Base-by-base conservation (phyloP, 306 rosid species). In the Spatholobus suberectus region DNA sequence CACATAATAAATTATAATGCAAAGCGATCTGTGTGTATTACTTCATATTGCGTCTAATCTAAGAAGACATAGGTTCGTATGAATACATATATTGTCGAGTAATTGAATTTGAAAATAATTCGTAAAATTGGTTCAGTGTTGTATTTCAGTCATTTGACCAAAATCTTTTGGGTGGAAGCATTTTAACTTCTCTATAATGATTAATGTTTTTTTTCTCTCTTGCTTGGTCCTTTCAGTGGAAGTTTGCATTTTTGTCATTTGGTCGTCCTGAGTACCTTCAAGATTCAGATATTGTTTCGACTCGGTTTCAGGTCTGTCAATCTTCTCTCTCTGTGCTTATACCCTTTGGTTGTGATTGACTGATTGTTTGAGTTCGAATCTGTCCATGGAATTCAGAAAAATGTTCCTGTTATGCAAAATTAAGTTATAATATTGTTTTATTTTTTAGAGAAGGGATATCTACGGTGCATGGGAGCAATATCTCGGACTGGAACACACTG, bases 401-500 rank as follows among this genome's bases (percentile, higher is more conserved):
- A 38, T n/a, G 0, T 23, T 44, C n/a, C 10, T 65, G 57, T 23
- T 24, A 70, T 43, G 11, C 14, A 20, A 68, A 13, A 15, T 84
- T 67, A 41, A 27, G 9, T 70, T 17, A 59, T 67, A 55, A 35
- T 73, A 62, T 35, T 82, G 61, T 76, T 29, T 84, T 17, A 29
- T 21, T 77, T 7, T 24, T 75, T 69, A 95, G 99, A 90, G 94
- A 76, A 92, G 97, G 80, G 98, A 95, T 81, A 86, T 92, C 67
- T 93, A 95, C 41, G 98, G 99, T 27, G 96, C 98, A 18, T 95
- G 99, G 99, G 99, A 95, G 89, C 99, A 95, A 79, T 95, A 93
- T 87, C 98, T 95, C n/a, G 99, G 99, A 43, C 83, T 95, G 90
- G 99, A 95, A 75, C 99, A 95, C 83, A 82, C 92, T 52, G 97